A percentile compares a stretch with the other conserved stretches of the same genome.
Evolutionary conservation across 129 eudicot genomes (phyloP).

Genomic region (Pulicaria dysenterica): DNA sequence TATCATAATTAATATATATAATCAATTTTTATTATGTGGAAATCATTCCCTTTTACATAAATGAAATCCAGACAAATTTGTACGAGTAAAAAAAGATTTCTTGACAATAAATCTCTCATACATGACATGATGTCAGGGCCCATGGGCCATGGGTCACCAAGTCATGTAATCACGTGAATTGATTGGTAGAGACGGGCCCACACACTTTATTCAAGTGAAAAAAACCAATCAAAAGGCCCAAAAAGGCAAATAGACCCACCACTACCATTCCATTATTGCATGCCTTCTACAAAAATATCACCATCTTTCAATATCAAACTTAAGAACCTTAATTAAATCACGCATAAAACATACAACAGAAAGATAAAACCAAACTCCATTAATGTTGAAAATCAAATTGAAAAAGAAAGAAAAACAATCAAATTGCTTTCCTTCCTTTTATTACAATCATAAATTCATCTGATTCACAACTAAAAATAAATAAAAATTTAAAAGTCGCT

Average conservation of each 20-base stretch:
- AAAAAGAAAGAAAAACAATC: conserved; percentile 33
- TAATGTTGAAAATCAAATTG: not conserved
- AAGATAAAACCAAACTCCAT: not conserved
- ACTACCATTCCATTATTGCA: conserved; percentile 25
- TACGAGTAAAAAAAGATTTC: too few species aligned
- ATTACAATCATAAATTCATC: conserved; percentile 24
- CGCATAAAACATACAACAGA: conserved; percentile 1
- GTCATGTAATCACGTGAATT: conserved; percentile 29
- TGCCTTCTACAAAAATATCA: conserved; percentile 24
- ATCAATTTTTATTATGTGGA: too few species aligned
- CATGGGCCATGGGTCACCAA: not conserved
- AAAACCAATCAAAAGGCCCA: conserved; percentile 33
- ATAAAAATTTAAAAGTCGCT: conserved; percentile 41
- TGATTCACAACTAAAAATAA: conserved; percentile 21
- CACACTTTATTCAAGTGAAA: conserved; percentile 16
- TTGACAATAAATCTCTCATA: not conserved
- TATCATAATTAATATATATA: too few species aligned
- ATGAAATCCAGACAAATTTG: too few species aligned
- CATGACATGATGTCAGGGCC: not conserved
- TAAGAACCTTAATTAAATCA: not conserved
- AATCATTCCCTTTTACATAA: too few species aligned
- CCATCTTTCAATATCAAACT: conserved; percentile 19
- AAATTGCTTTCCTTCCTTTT: conserved; percentile 28
- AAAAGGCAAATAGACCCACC: conserved; percentile 34
- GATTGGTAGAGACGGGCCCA: conserved; percentile 26